phyloP scores from a whole-genome alignment of 1,284 basidiomycete species.

The Rhodotorula sp. region DNA sequence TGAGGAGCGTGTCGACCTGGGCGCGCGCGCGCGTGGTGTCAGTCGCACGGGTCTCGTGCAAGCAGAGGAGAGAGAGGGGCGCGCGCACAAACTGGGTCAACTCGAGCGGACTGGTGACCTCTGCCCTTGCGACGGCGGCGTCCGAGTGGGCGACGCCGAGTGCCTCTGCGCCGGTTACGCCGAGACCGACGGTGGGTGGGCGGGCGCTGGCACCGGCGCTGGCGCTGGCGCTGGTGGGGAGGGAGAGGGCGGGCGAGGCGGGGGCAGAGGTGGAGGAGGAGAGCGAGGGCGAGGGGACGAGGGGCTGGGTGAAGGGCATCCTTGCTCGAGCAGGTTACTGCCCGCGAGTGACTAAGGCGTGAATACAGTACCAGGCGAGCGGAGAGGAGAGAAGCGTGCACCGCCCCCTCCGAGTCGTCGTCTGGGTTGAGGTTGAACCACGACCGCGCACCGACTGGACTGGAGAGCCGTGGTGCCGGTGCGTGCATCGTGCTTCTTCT shows the following conservation, averaged over 20 bases:
- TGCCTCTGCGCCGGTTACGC: conserved; percentile 10
- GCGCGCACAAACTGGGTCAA: conserved; percentile 38
- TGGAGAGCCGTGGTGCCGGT: too few relatives aligned
- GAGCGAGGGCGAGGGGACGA: conserved; percentile 19
- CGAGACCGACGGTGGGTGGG: conserved; percentile 12
- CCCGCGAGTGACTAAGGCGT: too few relatives aligned
- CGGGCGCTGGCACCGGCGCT: background rate
- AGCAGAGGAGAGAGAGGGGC: background rate
- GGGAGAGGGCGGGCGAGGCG: background rate
- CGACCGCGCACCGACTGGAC: too few relatives aligned
- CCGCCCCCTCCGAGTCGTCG: background rate
- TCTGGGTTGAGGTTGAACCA: too few relatives aligned
- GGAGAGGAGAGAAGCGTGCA: background rate
- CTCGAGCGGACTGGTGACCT: conserved; percentile 38
- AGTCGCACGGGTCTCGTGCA: background rate
- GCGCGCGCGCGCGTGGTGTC: background rate
- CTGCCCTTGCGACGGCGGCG: background rate
- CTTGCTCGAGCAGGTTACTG: background rate
- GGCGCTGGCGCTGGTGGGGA: background rate
- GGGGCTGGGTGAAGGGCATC: conserved; percentile 19
- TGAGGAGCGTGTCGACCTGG: conserved; percentile 39
- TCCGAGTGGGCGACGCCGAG: background rate
- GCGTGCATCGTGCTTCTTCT: too few relatives aligned
- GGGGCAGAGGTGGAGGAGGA: background rate
- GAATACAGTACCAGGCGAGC: background rate